A percentile compares a stretch with the other conserved stretches of the same genome.
phyloP scores from a whole-genome alignment of 441 rosid species.

The Brassica balearica region DNA sequence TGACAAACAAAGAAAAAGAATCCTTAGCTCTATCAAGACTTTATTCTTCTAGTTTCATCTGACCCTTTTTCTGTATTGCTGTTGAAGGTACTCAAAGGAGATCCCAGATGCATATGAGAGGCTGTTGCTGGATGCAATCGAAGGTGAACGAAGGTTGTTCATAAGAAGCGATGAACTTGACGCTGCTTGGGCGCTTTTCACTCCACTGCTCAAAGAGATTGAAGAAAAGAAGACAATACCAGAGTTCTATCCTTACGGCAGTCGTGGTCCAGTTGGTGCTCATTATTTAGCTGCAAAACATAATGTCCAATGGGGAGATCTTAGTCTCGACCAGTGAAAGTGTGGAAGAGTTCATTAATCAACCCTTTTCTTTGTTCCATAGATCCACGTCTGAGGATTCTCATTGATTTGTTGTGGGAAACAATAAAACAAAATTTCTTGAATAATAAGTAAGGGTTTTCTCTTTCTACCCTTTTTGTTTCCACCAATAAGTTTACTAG shows the following conservation, averaged over 20 bases:
- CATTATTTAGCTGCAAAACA: constrained; percentile 93
- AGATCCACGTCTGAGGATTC: constrained; percentile 26
- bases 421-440: constrained; percentile 8
- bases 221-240: constrained; percentile 78
- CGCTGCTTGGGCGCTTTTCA: constrained; percentile 45
- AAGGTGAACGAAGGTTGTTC: constrained; percentile 91
- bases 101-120: constrained; percentile 94
- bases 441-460: constrained; percentile 17
- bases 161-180: constrained; percentile 93
- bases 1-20: no score
- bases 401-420: constrained; percentile 10
- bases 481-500: background rate
- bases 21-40: no score
- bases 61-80: no score
- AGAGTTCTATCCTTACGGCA: constrained; percentile 84
- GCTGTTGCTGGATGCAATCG: constrained; percentile 60
- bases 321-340: constrained; percentile 52
- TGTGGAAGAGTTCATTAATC: background rate
- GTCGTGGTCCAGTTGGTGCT: constrained; percentile 69
- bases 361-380: constrained; percentile 5
- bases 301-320: constrained; percentile 91
- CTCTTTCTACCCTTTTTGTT: background rate
- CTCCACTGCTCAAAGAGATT: constrained; percentile 67
- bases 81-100: constrained; percentile 79
- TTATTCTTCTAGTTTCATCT: no score